phyloP scores from a whole-genome alignment of 768 basidiomycete species.

The Naganishia antarctica region DNA sequence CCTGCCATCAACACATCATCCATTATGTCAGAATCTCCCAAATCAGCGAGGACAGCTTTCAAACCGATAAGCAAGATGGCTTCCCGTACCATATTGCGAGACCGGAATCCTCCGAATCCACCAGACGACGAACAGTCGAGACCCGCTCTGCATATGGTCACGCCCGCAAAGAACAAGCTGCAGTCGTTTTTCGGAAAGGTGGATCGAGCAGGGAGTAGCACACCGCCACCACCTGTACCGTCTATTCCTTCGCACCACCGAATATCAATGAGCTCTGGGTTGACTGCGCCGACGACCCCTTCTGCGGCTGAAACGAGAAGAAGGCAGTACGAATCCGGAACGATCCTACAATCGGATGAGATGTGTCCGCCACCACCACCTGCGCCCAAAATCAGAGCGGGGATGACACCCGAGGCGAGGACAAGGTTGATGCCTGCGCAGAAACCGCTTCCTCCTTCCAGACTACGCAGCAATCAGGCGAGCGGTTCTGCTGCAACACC shows the following conservation, averaged over 20 bases:
- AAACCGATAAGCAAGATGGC: constrained; percentile 26
- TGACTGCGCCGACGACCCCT: neutral
- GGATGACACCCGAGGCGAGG: constrained; percentile 41
- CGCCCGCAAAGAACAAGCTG: constrained; percentile 19
- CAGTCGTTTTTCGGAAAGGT: constrained; percentile 8
- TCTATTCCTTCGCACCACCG: neutral
- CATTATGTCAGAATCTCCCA: constrained; percentile 16
- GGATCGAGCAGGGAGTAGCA: neutral
- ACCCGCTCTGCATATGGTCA: constrained; percentile 19
- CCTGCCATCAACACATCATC: no score
- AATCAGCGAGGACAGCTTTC: constrained; percentile 21
- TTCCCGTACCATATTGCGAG: constrained; percentile 15
- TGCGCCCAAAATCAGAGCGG: constrained; percentile 36
- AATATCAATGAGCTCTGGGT: neutral
- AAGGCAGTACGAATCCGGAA: neutral
- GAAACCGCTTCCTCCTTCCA: constrained; percentile 15
- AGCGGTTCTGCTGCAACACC: neutral
- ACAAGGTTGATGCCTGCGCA: constrained; percentile 31
- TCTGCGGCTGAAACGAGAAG: neutral
- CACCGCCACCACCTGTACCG: constrained; percentile 13
- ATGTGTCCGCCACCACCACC: neutral
- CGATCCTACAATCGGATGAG: constrained; percentile 6
- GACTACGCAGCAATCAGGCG: neutral
- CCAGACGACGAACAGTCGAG: neutral
- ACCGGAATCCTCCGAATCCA: constrained; percentile 2